Percentiles rank a stretch among this genome's conserved stretches.
Evolutionary conservation across 2,329 filamentous ascomycete species (phyloP).

Genomic region (Claviceps humidiphila): DNA sequence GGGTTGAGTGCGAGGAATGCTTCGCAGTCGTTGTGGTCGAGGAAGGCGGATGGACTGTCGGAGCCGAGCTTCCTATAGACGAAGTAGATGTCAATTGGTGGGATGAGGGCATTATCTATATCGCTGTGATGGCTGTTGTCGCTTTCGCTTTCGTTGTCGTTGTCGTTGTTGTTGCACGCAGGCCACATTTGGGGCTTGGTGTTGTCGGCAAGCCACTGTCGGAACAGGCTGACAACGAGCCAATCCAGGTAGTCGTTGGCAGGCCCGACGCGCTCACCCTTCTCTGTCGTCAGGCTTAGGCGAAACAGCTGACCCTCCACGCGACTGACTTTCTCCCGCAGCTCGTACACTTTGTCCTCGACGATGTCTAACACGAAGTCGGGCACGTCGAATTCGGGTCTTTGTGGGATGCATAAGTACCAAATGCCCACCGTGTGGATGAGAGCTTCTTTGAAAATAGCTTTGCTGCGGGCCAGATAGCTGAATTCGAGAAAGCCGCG

Average conservation of each 20-base stretch:
- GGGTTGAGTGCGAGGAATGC: slow-evolving; percentile 74
- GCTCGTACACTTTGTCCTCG: slow-evolving; percentile 87
- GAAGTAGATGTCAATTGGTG: too few relatives aligned
- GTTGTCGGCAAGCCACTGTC: slow-evolving; percentile 87
- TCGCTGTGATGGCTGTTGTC: too few relatives aligned
- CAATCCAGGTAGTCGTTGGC: slow-evolving; percentile 74
- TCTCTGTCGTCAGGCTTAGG: slow-evolving; percentile 61
- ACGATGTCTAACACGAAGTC: slow-evolving; percentile 74
- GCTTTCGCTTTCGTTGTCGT: too few relatives aligned
- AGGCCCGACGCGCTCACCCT: slow-evolving; percentile 73
- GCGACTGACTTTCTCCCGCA: slow-evolving; percentile 68
- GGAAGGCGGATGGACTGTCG: slow-evolving; percentile 45
- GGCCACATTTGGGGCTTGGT: slow-evolving; percentile 53
- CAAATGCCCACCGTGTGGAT: slow-evolving; percentile 92
- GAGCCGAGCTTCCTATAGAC: slow-evolving; percentile 11
- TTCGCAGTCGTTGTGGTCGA: slow-evolving; percentile 79
- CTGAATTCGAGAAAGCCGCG: slow-evolving; percentile 70
- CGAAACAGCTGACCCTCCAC: slow-evolving; percentile 75
- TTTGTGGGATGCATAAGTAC: slow-evolving; percentile 64
- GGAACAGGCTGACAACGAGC: slow-evolving; percentile 75
- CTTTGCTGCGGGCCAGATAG: slow-evolving; percentile 69
- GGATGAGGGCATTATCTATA: too few relatives aligned
- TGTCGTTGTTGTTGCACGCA: slow-evolving; percentile 13
- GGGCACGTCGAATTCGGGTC: slow-evolving; percentile 61
- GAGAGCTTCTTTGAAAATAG: slow-evolving; percentile 76